phyloP scores from a whole-genome alignment of 768 basidiomycete species.

The Mycena pura region DNA sequence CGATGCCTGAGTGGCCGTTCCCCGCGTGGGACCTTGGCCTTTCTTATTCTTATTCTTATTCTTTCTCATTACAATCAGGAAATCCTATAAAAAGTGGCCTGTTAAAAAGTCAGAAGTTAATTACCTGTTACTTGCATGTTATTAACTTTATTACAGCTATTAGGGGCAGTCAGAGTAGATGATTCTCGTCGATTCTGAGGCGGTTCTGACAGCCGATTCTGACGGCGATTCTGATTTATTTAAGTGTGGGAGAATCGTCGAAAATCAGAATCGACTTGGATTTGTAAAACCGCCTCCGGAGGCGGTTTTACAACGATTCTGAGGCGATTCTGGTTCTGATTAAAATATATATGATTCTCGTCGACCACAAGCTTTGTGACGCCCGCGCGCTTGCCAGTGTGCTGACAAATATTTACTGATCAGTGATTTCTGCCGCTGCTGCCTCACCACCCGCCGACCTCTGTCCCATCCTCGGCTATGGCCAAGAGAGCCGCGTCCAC shows the following conservation, averaged over 20 bases:
- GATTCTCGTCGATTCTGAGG: background rate
- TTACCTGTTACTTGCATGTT: no score
- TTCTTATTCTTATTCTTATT: background rate
- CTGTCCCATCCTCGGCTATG: background rate
- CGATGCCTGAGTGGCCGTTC: no score
- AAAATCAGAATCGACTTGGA: background rate
- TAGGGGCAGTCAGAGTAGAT: constrained; percentile 6
- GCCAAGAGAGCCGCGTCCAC: background rate
- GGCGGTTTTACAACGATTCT: background rate
- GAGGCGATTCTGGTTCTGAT: background rate
- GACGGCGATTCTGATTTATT: background rate
- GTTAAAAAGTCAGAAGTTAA: no score
- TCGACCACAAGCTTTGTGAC: background rate
- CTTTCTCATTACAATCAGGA: no score
- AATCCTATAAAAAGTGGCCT: no score
- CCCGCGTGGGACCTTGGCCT: background rate
- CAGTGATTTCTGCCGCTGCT: background rate
- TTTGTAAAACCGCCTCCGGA: background rate
- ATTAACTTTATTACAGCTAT: no score
- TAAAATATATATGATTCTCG: background rate
- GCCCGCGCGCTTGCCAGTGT: no score
- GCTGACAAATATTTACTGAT: background rate
- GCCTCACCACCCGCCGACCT: background rate
- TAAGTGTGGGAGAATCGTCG: background rate
- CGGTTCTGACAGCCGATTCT: background rate